Percentiles rank a stretch among this genome's conserved stretches.
phyloP scores from a whole-genome alignment of 805 yeast species.

The Cephaloascus albidus region DNA sequence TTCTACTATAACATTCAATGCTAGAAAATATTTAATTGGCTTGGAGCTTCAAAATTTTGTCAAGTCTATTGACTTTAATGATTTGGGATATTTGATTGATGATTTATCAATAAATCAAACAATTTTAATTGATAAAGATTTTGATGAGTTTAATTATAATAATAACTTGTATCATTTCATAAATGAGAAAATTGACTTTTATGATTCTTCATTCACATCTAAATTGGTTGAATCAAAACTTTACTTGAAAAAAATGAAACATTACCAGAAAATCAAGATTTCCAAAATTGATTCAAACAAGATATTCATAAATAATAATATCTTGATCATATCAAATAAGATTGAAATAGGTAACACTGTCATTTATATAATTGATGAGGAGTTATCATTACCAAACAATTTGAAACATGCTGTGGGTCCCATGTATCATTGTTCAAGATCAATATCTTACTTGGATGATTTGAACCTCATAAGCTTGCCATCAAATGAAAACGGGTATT shows the following conservation, averaged over 20 bases:
- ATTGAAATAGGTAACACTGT: constrained; percentile 49
- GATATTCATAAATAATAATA: constrained; percentile 45
- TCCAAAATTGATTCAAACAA: constrained; percentile 16
- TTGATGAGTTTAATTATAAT: constrained; percentile 18
- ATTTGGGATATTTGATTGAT: constrained; percentile 46
- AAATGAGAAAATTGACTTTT: constrained; percentile 29
- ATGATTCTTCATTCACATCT: constrained; percentile 7
- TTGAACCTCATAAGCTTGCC: constrained; percentile 43
- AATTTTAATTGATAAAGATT: constrained; percentile 40
- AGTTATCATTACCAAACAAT: constrained; percentile 52
- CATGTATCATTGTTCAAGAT: constrained; percentile 50
- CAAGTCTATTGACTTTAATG: constrained; percentile 57
- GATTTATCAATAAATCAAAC: constrained; percentile 45
- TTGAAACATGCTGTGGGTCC: constrained; percentile 61
- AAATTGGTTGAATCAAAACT: constrained; percentile 39
- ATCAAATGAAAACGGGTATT: constrained; percentile 53
- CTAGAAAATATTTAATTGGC: constrained; percentile 51
- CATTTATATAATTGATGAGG: constrained; percentile 58
- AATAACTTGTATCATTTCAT: constrained; percentile 53
- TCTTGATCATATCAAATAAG: constrained; percentile 33
- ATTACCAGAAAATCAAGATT: constrained; percentile 55
- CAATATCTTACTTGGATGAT: constrained; percentile 47
- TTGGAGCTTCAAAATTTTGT: constrained; percentile 55
- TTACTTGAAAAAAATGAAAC: constrained; percentile 52
- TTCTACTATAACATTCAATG: constrained; percentile 30